These are phyloP conservation scores for Mortierella sp. DNA, from an alignment of 371 early-diverging fungal genomes.

Conservation along the genomic window DNA sequence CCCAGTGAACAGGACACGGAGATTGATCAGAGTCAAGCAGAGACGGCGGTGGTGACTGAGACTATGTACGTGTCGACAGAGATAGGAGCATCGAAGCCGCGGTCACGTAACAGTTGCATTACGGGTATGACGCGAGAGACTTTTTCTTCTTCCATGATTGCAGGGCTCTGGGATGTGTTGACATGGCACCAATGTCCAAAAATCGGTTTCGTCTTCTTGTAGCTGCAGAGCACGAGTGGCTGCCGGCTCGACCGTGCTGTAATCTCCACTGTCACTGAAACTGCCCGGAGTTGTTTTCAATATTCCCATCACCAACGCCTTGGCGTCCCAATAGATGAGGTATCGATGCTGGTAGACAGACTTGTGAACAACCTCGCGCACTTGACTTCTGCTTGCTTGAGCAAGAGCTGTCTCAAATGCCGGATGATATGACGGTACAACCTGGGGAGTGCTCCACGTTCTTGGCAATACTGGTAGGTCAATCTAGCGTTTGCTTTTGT, in stretches of 20 bases:
- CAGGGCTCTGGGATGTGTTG: conserved; percentile 92
- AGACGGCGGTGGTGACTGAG: too few species aligned
- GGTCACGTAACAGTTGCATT: conserved; percentile 76
- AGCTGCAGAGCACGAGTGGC: conserved; percentile 76
- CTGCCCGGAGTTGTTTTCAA: conserved; percentile 97
- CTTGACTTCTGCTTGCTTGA: conserved; percentile 51
- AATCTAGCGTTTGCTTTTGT: too few species aligned
- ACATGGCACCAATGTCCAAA: conserved; percentile 97
- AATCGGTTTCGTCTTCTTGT: conserved; percentile 86
- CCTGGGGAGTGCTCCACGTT: conserved; percentile 90
- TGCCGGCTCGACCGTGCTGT: conserved; percentile 72
- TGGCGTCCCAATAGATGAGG: conserved; percentile 68
- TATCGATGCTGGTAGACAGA: conserved; percentile 22
- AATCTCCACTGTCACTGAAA: conserved; percentile 94
- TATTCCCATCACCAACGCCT: conserved; percentile 94
- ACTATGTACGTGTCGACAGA: conserved; percentile 95
- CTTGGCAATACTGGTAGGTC: conserved; percentile 74
- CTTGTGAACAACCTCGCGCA: conserved; percentile 64
- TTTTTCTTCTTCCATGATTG: conserved; percentile 82
- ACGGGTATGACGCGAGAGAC: conserved; percentile 89
- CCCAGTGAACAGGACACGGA: too few species aligned
- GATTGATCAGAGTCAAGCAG: too few species aligned
- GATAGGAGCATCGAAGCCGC: conserved; percentile 76
- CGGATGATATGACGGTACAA: conserved; percentile 83
- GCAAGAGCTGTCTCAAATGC: conserved; percentile 78